A percentile compares a stretch with the other conserved stretches of the same genome.
Evolutionary conservation across 306 rosid species (phyloP).

Genomic region (Dryas drummondii): DNA sequence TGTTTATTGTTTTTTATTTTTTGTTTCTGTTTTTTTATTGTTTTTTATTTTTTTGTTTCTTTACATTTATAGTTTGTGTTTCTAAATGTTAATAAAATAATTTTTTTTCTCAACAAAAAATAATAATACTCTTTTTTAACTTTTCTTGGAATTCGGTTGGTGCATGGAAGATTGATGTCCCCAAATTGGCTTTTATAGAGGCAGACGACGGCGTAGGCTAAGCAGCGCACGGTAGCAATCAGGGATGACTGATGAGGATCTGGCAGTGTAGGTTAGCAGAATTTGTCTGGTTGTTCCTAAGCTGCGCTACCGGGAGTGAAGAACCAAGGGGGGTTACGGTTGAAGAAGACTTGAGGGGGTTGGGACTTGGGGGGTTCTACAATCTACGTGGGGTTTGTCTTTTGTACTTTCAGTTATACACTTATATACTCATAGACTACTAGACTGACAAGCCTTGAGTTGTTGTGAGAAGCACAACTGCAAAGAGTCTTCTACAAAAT

Average conservation of each 20-base stretch:
- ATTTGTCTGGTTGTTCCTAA: background rate
- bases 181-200: background rate
- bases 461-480: no score
- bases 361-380: background rate
- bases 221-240: background rate
- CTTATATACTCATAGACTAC: no score
- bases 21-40: background rate
- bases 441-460: no score
- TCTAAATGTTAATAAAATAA: background rate
- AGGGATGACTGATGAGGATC: background rate
- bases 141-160: constrained; percentile 1
- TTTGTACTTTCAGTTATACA: no score
- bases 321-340: background rate
- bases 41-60: background rate
- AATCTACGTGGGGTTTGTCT: no score
- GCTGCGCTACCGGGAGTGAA: background rate
- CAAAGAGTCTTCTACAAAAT: no score
- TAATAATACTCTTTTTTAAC: background rate
- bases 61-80: constrained; percentile 7
- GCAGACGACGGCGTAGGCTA: constrained; percentile 9
- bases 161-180: constrained; percentile 16
- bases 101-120: background rate
- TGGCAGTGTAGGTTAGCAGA: background rate
- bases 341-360: background rate
- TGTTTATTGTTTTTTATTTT: background rate